phyloP scores from a whole-genome alignment of 1,284 basidiomycete genomes.

The Gymnopus androsaceus region DNA sequence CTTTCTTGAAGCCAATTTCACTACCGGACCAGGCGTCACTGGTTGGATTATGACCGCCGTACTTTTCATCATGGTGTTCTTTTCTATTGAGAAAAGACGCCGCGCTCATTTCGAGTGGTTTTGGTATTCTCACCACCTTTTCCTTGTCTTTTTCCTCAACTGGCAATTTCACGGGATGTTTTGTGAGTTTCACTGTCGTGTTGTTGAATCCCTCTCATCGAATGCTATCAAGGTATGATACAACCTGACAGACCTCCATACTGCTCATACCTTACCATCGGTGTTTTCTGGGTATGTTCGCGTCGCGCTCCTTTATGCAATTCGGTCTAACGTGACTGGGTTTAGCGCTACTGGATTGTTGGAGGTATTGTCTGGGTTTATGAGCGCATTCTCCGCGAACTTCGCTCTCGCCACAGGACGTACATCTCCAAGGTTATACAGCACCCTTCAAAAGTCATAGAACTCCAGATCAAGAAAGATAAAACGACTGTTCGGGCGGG shows the following conservation, averaged over 20 bases:
- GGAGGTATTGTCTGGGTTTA: slow-evolving; percentile 83
- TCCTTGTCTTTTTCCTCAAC: slow-evolving; percentile 85
- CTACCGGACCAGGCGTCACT: slow-evolving; percentile 81
- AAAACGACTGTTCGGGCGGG: slow-evolving; percentile 78
- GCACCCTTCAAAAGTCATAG: slow-evolving; percentile 88
- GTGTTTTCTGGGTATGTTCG: slow-evolving; percentile 84
- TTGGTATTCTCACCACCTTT: slow-evolving; percentile 89
- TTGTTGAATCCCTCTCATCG: background rate
- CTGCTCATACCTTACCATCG: slow-evolving; percentile 81
- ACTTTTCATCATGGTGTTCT: slow-evolving; percentile 79
- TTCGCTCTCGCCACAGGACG: slow-evolving; percentile 84
- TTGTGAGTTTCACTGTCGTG: slow-evolving; percentile 42
- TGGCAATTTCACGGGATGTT: slow-evolving; percentile 96
- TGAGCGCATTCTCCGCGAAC: slow-evolving; percentile 86
- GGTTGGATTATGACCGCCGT: slow-evolving; percentile 87
- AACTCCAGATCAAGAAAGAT: slow-evolving; percentile 93
- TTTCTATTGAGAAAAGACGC: slow-evolving; percentile 77
- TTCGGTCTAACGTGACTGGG: slow-evolving; percentile 1
- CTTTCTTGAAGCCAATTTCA: slow-evolving; percentile 78
- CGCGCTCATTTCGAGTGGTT: slow-evolving; percentile 80
- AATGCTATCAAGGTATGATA: slow-evolving; percentile 55
- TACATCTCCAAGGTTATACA: slow-evolving; percentile 92
- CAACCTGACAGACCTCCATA: slow-evolving; percentile 83
- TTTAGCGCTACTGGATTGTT: slow-evolving; percentile 83
- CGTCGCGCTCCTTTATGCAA: slow-evolving; percentile 7